A percentile compares a stretch with the other conserved stretches of the same genome.
Evolutionary conservation across 805 yeast species (phyloP).

Genomic region (Metschnikowia arizonensis): DNA sequence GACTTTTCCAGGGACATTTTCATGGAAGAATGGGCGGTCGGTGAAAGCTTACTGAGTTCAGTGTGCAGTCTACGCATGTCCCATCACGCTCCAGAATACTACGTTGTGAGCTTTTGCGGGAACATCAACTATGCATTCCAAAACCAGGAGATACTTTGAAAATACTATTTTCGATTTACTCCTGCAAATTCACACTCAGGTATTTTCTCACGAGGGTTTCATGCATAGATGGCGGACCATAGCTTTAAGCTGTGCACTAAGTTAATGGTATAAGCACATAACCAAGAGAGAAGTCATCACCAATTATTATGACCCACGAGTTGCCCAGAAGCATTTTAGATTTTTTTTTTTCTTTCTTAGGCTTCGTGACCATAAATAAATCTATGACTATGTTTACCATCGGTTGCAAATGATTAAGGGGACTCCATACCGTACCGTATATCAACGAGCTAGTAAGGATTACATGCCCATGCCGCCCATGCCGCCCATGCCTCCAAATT

Average conservation of each 20-base stretch:
- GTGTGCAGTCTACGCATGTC: background rate
- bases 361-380: too few species aligned
- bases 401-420: background rate
- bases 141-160: too few species aligned
- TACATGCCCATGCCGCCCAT: conserved; percentile 6
- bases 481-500: conserved; percentile 47
- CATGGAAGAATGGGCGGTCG: background rate
- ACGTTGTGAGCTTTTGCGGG: background rate
- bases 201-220: background rate
- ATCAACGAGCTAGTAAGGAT: background rate
- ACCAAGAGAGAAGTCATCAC: background rate
- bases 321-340: background rate
- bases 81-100: background rate
- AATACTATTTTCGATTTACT: too few species aligned
- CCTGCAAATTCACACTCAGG: background rate
- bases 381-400: background rate
- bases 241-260: background rate
- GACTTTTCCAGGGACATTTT: background rate
- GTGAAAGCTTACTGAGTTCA: background rate
- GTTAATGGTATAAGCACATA: background rate
- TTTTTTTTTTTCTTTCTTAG: too few species aligned
- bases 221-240: background rate
- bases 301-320: background rate
- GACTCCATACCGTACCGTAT: background rate
- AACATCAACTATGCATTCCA: background rate